Base-by-base conservation (phyloP, 805 yeast species). In the Ogataea minuta region DNA sequence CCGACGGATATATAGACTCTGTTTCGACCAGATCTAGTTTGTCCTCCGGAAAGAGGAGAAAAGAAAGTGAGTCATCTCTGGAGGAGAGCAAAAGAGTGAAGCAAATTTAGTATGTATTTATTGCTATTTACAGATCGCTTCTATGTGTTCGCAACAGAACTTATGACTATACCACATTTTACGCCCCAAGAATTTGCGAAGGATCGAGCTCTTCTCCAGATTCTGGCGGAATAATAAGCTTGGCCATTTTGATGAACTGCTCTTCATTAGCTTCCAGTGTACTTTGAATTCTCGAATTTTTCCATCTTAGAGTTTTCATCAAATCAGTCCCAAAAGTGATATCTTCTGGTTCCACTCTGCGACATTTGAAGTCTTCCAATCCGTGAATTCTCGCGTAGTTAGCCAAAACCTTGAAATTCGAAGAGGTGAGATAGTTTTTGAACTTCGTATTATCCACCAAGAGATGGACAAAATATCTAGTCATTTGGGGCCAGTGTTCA, bases 331-430 rank as follows among this genome's bases (percentile, higher is more conserved):
- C 41, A 21, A 49, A 42, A 4, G 34, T 21, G 9, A 31, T 23
- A 28, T 50, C 58, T 3, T 44, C 23, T 6, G 34, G 32, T 2
- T 43, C 39, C 23, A 39, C 36, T 4, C 26, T 34, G 4, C 44
- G 14, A 9, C 52, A 45, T 27, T 52, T 42, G 41, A 54, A 54
- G n/a, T 41, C 39, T 3, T 23, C 19, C 9, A 54, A 12, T 4
- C 58, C 52, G 34, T 59, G 54, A 6, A 52, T 15, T 6, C 43
- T 37, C 1, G 58, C 60, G 33, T 51, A 53, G 39, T 46, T 46
- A 2, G 50, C 45, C 12, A 46, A 21, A 16, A 49, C 24, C 34
- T 48, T 32, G 53, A 45, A 27, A 39, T 45, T 37, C 11, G 34
- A 10, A 27, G 20, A 21, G 31, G 28, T 17, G 25, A 52, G 30